Base-by-base conservation (phyloP, 1,139 yeast species). In the Kurtzmaniella natalensis region DNA sequence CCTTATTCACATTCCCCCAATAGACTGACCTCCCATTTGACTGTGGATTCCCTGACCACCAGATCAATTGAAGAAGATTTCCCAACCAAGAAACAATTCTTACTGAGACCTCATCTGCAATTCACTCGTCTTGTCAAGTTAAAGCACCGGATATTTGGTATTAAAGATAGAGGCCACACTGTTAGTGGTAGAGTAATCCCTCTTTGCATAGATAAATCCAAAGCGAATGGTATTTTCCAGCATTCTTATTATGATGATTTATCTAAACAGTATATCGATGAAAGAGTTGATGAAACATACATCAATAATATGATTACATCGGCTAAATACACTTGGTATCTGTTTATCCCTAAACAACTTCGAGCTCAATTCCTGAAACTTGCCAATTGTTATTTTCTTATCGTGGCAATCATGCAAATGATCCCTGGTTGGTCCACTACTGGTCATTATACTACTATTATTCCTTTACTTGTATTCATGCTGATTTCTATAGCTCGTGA, bases 351-450 rank as follows among this genome's bases (percentile, higher is more conserved):
- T 3, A 78, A 92, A 42, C 97, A 92, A 51, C 55, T 92, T 30
- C 72, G 76, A 41, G 95, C 94, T 2, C 98, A 92, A 55, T 89
- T 92, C 50, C 86, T 95, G 14, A 92, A 88, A 54, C 53, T 92
- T 31, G 98, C 98, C 13, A 92, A 92, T 51, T 71, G 92, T 46
- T 74, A 88, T 56, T 88, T 92, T 58, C 60, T 92, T 73, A 70
- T 78, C 7, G 94, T 92, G 17, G 89, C 97, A 3, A 84, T 92
- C 40, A 66, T 89, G 70, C 97, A 92, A 54, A 81, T 89, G 94
- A 82, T 92, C 35, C 98, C 98, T 0, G 78, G 89, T 1, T 92
- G 96, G 96, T 87, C 96, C 3, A 88, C 98, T 3, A 92, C 98
- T 0, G 98, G 97, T 40, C 83, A 87, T n/a, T 87, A 78, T 54